phyloP scores from a whole-genome alignment of 148 eudicot genomes.

The Tetragonia tetragonoides region DNA sequence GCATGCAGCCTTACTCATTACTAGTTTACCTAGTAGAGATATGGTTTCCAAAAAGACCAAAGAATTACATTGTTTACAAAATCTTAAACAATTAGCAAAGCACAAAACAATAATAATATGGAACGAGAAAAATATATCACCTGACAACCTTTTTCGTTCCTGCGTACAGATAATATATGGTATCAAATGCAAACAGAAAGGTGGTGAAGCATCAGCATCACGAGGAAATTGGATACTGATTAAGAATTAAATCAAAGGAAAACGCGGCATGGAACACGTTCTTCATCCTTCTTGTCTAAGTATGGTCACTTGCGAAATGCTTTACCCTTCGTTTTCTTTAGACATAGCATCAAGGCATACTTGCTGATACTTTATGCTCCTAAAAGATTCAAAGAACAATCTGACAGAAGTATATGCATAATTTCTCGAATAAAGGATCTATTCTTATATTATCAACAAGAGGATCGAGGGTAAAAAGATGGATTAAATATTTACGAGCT shows the following conservation, averaged over 20 bases:
- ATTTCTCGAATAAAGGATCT: neutral
- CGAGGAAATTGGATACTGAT: neutral
- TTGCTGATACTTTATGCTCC: neutral
- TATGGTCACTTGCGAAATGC: too few relatives aligned
- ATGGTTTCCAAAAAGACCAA: too few relatives aligned
- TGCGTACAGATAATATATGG: neutral
- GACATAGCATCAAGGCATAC: neutral
- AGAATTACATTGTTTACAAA: too few relatives aligned
- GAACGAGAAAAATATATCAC: too few relatives aligned
- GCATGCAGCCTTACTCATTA: too few relatives aligned
- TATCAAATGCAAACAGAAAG: neutral
- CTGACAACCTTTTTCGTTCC: neutral
- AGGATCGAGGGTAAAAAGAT: neutral
- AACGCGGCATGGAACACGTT: neutral
- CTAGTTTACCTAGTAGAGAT: too few relatives aligned
- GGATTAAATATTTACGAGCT: slow-evolving; percentile 5
- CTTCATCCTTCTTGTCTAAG: too few relatives aligned
- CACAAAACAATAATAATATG: too few relatives aligned
- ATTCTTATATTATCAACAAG: slow-evolving; percentile 10
- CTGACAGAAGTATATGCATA: slow-evolving; percentile 8
- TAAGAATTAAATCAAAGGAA: neutral
- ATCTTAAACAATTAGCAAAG: neutral
- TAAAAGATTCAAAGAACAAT: neutral
- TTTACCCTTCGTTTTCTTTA: too few relatives aligned
- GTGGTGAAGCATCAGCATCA: neutral